Base-by-base conservation (phyloP, 2,329 filamentous ascomycete species). In the Colletotrichum falcatum region DNA sequence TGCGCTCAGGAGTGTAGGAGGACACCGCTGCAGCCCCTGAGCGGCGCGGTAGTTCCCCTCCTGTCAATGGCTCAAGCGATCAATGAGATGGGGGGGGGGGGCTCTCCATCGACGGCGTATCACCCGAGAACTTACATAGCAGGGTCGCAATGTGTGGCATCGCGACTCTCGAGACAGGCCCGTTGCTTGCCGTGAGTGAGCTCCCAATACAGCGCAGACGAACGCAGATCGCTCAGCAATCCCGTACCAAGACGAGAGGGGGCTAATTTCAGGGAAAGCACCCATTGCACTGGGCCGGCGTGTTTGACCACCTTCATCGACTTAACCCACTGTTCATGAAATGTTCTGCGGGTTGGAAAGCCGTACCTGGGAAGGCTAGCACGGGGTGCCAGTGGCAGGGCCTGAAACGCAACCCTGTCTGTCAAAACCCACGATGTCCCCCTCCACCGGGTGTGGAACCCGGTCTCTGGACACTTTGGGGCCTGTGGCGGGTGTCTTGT, bases 1-100 rank as follows among this genome's bases (percentile, higher is more conserved):
- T n/a, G n/a, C n/a, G n/a, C n/a, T n/a, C n/a, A n/a, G n/a, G 12
- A 26, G 18, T 5, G 9, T 39, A 42, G 64, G 26, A 18, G 46
- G 39, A 39, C 48, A 55, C 35, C 55, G 33, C 61, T 28, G 39
- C 20, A n/a, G 33, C 56, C 66, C 55, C 66, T 70, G 63, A 42
- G 49, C 12, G 48, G 20, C 48, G 62, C 61, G 54, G n/a, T 30
- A 26, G 16, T 62, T 16, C 58, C 58, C 20, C 35, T 53, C 20
- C 63, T 39, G 55, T n/a, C n/a, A n/a, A n/a, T 44, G 62, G 66
- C n/a, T 55, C 55, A 33, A 54, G 14, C 6, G 23, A 30, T n/a
- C 20, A 26, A 11, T 11, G 11, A 11, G 30, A 33, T 33, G n/a
- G n/a, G n/a, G n/a, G n/a, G n/a, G n/a, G n/a, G n/a, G 30, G 3